These are phyloP conservation scores for Trypanosoma mega DNA, from an alignment of 208 protist genomes.

Conservation along the genomic window DNA sequence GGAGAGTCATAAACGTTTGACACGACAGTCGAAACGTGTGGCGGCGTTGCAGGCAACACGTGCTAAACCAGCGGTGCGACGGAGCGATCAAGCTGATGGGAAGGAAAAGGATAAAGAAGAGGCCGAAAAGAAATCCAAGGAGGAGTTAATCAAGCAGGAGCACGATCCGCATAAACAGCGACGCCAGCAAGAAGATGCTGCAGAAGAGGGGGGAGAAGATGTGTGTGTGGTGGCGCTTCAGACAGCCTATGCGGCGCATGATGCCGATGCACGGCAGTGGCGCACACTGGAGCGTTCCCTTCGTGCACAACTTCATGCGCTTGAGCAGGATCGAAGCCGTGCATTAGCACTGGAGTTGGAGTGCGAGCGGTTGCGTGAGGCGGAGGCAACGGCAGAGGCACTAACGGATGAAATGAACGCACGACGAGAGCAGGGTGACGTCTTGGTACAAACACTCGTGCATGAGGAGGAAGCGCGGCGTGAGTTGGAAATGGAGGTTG, in stretches of 20 bases:
- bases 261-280: background rate
- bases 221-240: background rate
- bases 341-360: no score
- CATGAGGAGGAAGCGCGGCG: constrained; percentile 19
- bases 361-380: background rate
- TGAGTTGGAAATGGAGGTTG: constrained; percentile 8
- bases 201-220: background rate
- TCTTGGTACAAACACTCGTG: constrained; percentile 16
- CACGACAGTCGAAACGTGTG: background rate
- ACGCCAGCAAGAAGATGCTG: no score
- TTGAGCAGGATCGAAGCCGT: no score
- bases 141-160: no score
- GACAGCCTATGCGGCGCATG: background rate
- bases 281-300: background rate
- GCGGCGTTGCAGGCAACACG: background rate
- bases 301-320: background rate
- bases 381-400: background rate
- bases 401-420: constrained; percentile 16
- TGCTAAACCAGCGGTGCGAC: background rate
- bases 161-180: no score
- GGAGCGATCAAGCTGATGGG: background rate
- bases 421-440: constrained; percentile 16
- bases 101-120: no score
- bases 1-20: background rate
- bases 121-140: no score